Evolutionary conservation across 345 rosid genomes (phyloP), one percentile per base, ranked within the genome.

Genomic region (Iberis pinnata): DNA sequence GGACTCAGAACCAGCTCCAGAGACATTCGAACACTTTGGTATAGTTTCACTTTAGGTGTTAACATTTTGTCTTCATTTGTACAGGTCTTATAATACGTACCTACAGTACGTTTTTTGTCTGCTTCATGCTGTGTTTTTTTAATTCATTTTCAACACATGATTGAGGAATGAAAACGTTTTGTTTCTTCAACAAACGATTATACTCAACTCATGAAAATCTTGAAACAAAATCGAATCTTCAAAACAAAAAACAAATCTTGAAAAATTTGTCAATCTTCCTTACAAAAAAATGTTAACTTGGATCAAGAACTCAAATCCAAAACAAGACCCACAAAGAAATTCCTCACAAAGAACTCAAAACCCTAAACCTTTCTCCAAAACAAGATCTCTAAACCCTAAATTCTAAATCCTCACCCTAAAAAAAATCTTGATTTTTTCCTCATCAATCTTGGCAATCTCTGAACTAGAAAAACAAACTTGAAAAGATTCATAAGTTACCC

Each of bases 401-500:
- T n/a, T n/a, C n/a, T n/a, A n/a, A n/a, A n/a, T n/a, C n/a, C n/a
- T n/a, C n/a, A n/a, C 45, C 52, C 42, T 31, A 37, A 22, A 18
- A 35, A 53, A 37, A 37, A 18, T 25, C 20, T 2, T 9, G 8
- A 36, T 1, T 47, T 2, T 17, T 22, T n/a, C 25, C 15, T 31
- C 25, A 41, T 15, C 14, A 18, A 9, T 40, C 57, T 31, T 25
- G 15, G 8, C 19, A 35, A 52, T 31, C 14, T 56, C 7, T 8
- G 13, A 18, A 56, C 12, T 12, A 7, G 15, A n/a, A 51, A 53
- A 19, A 24, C 26, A 47, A 35, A 47, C 41, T 35, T 67, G 71
- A 67, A 67, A 67, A 33, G 5, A 60, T 53, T 40, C 52, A 54
- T 68, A 68, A 68, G 24, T 68, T 68, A 67, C 48, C 56, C 49